Percentiles rank a stretch among this genome's conserved stretches.
phyloP scores from a whole-genome alignment of 306 rosid genomes.

The Castanopsis chinensis region DNA sequence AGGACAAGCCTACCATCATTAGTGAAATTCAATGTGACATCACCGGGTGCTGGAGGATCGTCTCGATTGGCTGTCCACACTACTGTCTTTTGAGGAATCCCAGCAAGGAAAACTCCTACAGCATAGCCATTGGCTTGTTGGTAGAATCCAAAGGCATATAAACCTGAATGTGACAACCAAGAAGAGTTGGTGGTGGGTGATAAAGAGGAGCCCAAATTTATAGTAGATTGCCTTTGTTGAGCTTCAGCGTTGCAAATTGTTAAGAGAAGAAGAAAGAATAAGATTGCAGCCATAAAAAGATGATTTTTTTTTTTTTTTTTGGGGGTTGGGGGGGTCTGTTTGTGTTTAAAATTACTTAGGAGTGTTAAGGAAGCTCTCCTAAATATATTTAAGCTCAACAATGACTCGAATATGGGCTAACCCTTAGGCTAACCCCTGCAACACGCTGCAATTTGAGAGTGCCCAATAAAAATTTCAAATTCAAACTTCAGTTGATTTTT shows the following conservation, averaged over 20 bases:
- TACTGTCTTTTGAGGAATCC: slow-evolving; percentile 21
- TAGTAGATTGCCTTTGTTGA: slow-evolving; percentile 9
- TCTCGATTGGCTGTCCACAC: slow-evolving; percentile 32
- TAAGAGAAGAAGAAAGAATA: too few species aligned
- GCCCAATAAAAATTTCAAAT: too few species aligned
- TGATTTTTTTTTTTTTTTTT: too few species aligned
- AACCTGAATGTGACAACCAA: slow-evolving; percentile 35
- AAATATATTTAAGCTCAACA: too few species aligned
- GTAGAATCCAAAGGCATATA: slow-evolving; percentile 32
- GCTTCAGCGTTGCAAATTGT: neutral
- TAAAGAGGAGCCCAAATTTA: slow-evolving; percentile 17
- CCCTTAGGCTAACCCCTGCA: too few species aligned
- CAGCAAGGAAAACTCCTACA: slow-evolving; percentile 19
- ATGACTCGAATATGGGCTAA: too few species aligned
- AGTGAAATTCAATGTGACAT: slow-evolving; percentile 22
- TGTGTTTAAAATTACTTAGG: too few species aligned
- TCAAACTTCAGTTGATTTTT: too few species aligned
- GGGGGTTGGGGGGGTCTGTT: too few species aligned
- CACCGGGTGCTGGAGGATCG: neutral
- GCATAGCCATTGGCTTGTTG: slow-evolving; percentile 20
- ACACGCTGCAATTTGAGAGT: too few species aligned
- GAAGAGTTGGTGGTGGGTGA: slow-evolving; percentile 14
- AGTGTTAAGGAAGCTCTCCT: too few species aligned
- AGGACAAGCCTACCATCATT: slow-evolving; percentile 16
- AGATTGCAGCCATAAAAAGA: too few species aligned